Percentiles rank a stretch among this genome's conserved stretches.
phyloP scores from a whole-genome alignment of 176 grass and related monocot species.

The Zea mays region DNA sequence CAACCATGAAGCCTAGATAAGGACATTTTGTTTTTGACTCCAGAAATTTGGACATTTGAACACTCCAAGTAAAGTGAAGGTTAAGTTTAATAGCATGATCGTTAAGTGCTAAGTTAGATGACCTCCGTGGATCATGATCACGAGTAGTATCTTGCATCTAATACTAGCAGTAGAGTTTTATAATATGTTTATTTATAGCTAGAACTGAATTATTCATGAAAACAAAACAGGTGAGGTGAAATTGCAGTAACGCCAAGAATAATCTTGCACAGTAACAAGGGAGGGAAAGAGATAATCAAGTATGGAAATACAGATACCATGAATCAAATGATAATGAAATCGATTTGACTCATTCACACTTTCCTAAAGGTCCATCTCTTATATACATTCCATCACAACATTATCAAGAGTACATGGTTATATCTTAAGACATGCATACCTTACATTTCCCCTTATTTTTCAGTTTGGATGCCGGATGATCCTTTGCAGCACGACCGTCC shows the following conservation, averaged over 20 bases:
- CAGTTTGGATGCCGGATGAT: conserved; percentile 81
- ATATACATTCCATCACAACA: too few relatives aligned
- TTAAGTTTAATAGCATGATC: conserved; percentile 16
- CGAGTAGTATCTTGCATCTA: background rate
- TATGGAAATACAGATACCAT: conserved; percentile 12
- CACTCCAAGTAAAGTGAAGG: conserved; percentile 15
- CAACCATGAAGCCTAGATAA: conserved; percentile 29
- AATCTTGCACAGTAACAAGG: background rate
- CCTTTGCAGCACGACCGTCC: conserved; percentile 77
- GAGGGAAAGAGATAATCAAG: background rate
- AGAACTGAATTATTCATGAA: background rate
- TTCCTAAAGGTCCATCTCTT: too few relatives aligned
- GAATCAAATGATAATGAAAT: conserved; percentile 1
- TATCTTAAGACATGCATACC: conserved; percentile 47
- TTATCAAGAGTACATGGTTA: conserved; percentile 3
- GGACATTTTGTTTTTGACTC: conserved; percentile 15
- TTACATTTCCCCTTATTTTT: conserved; percentile 39
- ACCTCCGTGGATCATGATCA: conserved; percentile 17
- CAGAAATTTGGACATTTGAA: conserved; percentile 18
- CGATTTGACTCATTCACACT: too few relatives aligned
- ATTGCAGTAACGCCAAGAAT: background rate
- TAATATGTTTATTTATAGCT: background rate
- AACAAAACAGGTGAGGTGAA: background rate
- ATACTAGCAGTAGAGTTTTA: conserved; percentile 4
- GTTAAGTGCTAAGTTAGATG: background rate